Percentiles rank a stretch among this genome's conserved stretches.
These are phyloP conservation scores for Postia placenta DNA, from an alignment of 768 basidiomycete genomes.

Conservation along the genomic window DNA sequence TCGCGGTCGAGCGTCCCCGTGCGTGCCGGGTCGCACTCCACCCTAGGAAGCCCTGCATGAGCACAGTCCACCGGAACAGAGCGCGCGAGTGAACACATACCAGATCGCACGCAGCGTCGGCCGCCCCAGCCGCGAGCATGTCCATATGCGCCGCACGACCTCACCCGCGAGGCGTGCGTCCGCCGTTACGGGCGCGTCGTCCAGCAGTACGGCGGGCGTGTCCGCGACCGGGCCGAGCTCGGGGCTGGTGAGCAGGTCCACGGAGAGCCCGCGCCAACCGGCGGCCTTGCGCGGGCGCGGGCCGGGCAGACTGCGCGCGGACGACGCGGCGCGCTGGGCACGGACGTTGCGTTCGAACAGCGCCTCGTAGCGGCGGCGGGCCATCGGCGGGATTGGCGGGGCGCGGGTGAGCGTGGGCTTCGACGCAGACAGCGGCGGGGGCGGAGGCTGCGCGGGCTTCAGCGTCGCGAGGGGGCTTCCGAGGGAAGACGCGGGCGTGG, in stretches of 20 bases:
- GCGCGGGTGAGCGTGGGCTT: slow-evolving; percentile 39
- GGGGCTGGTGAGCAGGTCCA: slow-evolving; percentile 52
- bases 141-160: slow-evolving; percentile 59
- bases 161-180: slow-evolving; percentile 50
- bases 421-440: slow-evolving; percentile 16
- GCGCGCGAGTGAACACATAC: slow-evolving; percentile 32
- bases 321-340: slow-evolving; percentile 35
- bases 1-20: slow-evolving; percentile 60
- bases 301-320: slow-evolving; percentile 16
- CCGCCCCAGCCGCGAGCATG: slow-evolving; percentile 47
- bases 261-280: slow-evolving; percentile 70
- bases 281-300: slow-evolving; percentile 50
- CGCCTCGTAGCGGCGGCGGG: slow-evolving; percentile 59
- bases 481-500: slow-evolving; percentile 39
- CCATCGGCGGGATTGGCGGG: slow-evolving; percentile 61
- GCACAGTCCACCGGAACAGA: not conserved
- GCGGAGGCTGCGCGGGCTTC: not conserved
- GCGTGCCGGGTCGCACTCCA: slow-evolving; percentile 55
- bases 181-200: slow-evolving; percentile 31
- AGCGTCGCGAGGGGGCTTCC: slow-evolving; percentile 14
- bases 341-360: slow-evolving; percentile 59
- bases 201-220: slow-evolving; percentile 9
- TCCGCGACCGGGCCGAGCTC: slow-evolving; percentile 16
- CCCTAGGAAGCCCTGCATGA: slow-evolving; percentile 36
- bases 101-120: slow-evolving; percentile 57